Evolutionary conservation across 257 asterid genomes (phyloP).

Genomic region (Lithospermum erythrorhizon): DNA sequence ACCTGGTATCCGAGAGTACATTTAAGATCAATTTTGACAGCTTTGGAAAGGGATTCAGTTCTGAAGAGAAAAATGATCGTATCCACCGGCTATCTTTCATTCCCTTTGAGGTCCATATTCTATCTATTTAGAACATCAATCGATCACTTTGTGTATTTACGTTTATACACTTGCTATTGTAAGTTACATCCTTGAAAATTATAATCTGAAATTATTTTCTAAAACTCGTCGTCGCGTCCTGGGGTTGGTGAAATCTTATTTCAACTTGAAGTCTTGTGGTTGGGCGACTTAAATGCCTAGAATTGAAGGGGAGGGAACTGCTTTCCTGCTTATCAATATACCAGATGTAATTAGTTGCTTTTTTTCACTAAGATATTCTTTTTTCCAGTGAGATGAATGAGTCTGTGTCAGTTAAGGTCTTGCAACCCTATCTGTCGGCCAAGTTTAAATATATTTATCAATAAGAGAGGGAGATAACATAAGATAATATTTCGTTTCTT

Average conservation of each 20-base stretch:
- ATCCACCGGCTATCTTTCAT: slow-evolving; percentile 52
- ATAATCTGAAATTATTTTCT: too few relatives aligned
- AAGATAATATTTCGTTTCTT: background rate
- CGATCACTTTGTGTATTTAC: too few relatives aligned
- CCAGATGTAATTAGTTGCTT: too few relatives aligned
- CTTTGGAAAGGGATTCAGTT: slow-evolving; percentile 76
- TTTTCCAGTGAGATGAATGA: too few relatives aligned
- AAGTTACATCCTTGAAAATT: background rate
- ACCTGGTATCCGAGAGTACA: slow-evolving; percentile 56
- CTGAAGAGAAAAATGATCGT: slow-evolving; percentile 61
- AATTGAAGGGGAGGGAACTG: too few relatives aligned
- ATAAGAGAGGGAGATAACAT: background rate
- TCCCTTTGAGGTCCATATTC: slow-evolving; percentile 59
- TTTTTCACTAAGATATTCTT: too few relatives aligned
- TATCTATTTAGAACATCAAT: too few relatives aligned
- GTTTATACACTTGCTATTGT: too few relatives aligned
- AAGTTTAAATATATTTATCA: background rate
- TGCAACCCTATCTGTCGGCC: background rate
- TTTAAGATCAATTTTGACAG: slow-evolving; percentile 69
- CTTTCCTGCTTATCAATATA: too few relatives aligned
- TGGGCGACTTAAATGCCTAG: too few relatives aligned
- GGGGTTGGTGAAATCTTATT: background rate
- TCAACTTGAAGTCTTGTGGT: background rate
- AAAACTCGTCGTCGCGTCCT: background rate
- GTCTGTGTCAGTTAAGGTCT: background rate